Percentiles rank a stretch among this genome's conserved stretches.
phyloP scores from a whole-genome alignment of 495 filamentous ascomycete species.

The Neurospora cerealis region DNA sequence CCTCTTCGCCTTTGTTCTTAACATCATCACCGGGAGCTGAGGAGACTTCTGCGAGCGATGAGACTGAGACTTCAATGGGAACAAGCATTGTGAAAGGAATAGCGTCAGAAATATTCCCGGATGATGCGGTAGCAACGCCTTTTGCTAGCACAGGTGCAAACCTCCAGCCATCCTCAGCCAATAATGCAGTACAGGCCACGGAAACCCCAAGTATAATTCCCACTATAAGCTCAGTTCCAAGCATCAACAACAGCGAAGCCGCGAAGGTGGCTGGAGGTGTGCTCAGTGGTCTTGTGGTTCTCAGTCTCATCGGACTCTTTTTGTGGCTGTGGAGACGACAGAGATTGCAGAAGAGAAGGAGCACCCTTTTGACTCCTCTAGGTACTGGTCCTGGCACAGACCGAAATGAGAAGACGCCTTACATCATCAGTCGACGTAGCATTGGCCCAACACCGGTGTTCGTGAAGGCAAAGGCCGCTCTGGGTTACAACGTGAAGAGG shows the following conservation, averaged over 20 bases:
- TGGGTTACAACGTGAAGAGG: conserved; percentile 27
- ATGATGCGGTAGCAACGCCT: conserved; percentile 4
- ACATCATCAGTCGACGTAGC: conserved; percentile 31
- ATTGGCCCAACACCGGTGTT: conserved; percentile 31
- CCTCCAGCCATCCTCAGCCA: conserved; percentile 8
- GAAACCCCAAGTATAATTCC: conserved; percentile 10
- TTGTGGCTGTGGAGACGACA: conserved; percentile 40
- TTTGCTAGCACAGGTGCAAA: conserved; percentile 15
- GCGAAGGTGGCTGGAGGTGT: conserved; percentile 39
- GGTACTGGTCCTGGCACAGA: conserved; percentile 15
- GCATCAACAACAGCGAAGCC: conserved; percentile 6
- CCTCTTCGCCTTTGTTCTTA: background rate
- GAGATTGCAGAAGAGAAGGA: conserved; percentile 25
- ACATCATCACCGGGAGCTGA: background rate
- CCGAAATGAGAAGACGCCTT: conserved; percentile 27
- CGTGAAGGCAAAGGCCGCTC: conserved; percentile 26
- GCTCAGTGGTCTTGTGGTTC: conserved; percentile 34
- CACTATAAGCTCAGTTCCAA: conserved; percentile 6
- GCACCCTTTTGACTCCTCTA: conserved; percentile 37
- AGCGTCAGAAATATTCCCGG: conserved; percentile 10
- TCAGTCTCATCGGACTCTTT: conserved; percentile 35
- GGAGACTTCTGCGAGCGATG: too few species aligned
- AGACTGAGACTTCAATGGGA: background rate
- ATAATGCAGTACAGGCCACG: conserved; percentile 8
- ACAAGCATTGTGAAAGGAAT: background rate